Evolutionary conservation across 2,329 filamentous ascomycete genomes (phyloP), one percentile per base, ranked within the genome.

Genomic region (Neopestalotiopsis rosae): DNA sequence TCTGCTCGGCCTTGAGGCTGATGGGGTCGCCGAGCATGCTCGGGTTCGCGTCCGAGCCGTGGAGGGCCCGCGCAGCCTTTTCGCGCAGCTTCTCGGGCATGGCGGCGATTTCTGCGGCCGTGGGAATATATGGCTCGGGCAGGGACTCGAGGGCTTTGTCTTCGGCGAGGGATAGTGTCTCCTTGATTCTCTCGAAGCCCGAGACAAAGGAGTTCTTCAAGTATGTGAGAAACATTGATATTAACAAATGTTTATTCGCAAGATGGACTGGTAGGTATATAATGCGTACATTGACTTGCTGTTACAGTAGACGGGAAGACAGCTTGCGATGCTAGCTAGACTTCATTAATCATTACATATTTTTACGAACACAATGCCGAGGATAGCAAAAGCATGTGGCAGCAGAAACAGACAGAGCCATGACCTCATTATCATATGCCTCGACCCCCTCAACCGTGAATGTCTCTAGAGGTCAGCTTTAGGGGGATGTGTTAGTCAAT

Each of bases 21-120:
- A 81, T 76, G 2, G 81, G 81, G 63, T 82, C 81, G 34, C 80
- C 81, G 7, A 82, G 73, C 71, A 79, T 78, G 66, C 77, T 78
- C 5, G 80, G 79, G 70, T 85, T 77, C 13, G 77, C 77, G 64
- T 72, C 70, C 3, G 76, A 72, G 45, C 77, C 78, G 24, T 78
- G 72, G 4, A 77, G 59, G 61, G 77, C 75, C 70, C 77, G 75
- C 64, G 64, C 63, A 6, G 76, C 75, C 65, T 75, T 77, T 45
- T 77, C 75, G 67, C 75, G 75, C 57, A 77, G 71, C 2, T 71
- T 77, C 45, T 76, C 75, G 17, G 70, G 70, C 75, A 76, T 75
- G 49, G 30, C 71, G 32, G 34, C 30, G 14, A 66, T 38, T 7
- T 61, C 65, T 13, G 45, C 14, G n/a, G 28, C n/a, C 20, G 65